A percentile compares a stretch with the other conserved stretches of the same genome.
Evolutionary conservation across 306 rosid species (phyloP).

Genomic region (Fragaria iinumae): DNA sequence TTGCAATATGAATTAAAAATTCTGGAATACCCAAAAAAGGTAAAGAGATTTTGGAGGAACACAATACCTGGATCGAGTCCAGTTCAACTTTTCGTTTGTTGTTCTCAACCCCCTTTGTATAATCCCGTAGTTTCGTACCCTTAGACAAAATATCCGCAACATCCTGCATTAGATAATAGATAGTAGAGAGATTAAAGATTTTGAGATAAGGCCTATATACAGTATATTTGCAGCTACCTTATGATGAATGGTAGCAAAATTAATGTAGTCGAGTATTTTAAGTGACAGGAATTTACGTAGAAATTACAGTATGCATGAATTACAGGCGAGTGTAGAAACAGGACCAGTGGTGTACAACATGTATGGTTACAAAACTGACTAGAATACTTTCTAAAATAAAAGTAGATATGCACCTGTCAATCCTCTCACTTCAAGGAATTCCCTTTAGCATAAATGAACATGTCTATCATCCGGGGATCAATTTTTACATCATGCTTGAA

Average conservation of each 20-base stretch:
- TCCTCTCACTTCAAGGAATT: neutral
- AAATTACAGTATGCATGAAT: neutral
- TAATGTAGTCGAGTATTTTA: too few species aligned
- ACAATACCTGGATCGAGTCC: conserved; percentile 91
- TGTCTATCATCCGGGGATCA: neutral
- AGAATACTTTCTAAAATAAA: neutral
- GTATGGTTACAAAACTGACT: neutral
- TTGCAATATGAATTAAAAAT: neutral
- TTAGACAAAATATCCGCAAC: conserved; percentile 84
- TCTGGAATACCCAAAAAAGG: neutral
- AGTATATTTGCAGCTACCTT: conserved; percentile 66
- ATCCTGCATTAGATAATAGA: conserved; percentile 46
- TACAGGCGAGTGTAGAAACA: neutral
- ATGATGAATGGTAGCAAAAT: conserved; percentile 18
- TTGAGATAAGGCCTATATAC: neutral
- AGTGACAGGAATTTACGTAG: too few species aligned
- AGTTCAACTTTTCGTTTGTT: conserved; percentile 90
- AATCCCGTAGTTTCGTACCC: conserved; percentile 83
- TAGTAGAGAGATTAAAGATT: conserved; percentile 15
- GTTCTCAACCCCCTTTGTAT: conserved; percentile 90
- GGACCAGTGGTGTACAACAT: neutral
- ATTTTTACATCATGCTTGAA: neutral
- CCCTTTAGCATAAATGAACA: neutral
- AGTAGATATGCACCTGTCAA: neutral
- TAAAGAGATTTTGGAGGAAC: conserved; percentile 12